These are phyloP conservation scores for Hypomontagnella monticulosa DNA, from an alignment of 495 filamentous ascomycete species.

Conservation along the genomic window DNA sequence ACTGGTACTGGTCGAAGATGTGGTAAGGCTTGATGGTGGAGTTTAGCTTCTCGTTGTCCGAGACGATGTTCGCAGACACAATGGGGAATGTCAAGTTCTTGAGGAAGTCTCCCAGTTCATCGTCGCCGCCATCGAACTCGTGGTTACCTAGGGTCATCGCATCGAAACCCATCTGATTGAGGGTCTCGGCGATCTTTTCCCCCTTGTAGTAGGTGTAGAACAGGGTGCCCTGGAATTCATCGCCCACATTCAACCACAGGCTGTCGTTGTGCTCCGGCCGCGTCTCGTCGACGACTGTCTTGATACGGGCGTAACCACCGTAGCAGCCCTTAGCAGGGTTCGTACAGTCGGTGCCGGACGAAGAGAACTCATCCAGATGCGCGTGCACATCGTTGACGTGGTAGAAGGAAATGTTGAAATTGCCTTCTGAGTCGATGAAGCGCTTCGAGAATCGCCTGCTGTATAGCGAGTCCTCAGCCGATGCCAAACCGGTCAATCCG, in stretches of 20 bases:
- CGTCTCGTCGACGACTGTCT: constrained; percentile 59
- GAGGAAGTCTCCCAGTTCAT: constrained; percentile 60
- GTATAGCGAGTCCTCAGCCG: constrained; percentile 51
- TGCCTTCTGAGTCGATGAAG: constrained; percentile 59
- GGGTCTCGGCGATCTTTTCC: constrained; percentile 69
- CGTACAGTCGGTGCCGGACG: constrained; percentile 64
- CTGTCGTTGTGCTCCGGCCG: constrained; percentile 63
- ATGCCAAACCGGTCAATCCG: constrained; percentile 11
- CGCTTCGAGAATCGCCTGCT: constrained; percentile 56
- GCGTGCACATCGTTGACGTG: constrained; percentile 72
- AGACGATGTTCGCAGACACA: constrained; percentile 63
- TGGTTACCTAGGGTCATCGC: constrained; percentile 71
- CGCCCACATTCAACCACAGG: constrained; percentile 64
- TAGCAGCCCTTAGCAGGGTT: constrained; percentile 61
- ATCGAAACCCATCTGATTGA: constrained; percentile 67
- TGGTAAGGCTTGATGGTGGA: constrained; percentile 65
- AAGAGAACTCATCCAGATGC: constrained; percentile 65
- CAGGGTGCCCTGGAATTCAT: constrained; percentile 70
- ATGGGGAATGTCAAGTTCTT: constrained; percentile 68
- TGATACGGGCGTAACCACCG: constrained; percentile 67
- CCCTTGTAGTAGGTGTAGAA: constrained; percentile 67
- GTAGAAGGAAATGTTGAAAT: constrained; percentile 70
- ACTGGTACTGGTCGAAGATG: constrained; percentile 62
- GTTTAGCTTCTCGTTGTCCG: constrained; percentile 60
- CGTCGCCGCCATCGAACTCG: constrained; percentile 65